These are phyloP conservation scores for Coemansia nantahalensis DNA, from an alignment of 192 early-diverging fungal species.

Conservation along the genomic window DNA sequence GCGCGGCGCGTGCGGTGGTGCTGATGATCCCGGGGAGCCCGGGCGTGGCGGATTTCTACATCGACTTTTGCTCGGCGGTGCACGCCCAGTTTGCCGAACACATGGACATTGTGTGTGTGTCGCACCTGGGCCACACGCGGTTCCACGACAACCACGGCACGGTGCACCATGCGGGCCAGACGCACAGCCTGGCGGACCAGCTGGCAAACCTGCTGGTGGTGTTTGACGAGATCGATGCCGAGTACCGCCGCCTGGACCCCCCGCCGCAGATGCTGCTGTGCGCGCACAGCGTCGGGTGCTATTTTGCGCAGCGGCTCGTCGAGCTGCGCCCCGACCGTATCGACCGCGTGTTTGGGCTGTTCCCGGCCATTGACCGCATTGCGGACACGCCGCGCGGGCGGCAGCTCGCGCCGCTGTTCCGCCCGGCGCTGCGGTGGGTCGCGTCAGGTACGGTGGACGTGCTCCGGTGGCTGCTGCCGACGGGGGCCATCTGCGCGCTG, in stretches of 20 bases:
- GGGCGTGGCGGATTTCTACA: constrained; percentile 80
- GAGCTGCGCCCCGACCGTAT: constrained; percentile 62
- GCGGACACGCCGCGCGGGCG: constrained; percentile 73
- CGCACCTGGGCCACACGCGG: constrained; percentile 44
- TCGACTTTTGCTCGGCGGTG: constrained; percentile 62
- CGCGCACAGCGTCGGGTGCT: constrained; percentile 37
- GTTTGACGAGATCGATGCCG: constrained; percentile 33
- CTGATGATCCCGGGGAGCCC: constrained; percentile 74
- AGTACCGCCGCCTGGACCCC: constrained; percentile 2
- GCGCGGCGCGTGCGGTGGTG: constrained; percentile 30
- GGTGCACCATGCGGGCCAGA: constrained; percentile 9
- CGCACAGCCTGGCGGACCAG: constrained; percentile 30
- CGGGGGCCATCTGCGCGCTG: constrained; percentile 13
- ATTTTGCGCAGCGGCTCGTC: constrained; percentile 54
- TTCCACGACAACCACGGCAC: constrained; percentile 38
- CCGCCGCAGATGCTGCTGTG: constrained; percentile 22
- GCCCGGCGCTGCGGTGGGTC: constrained; percentile 25
- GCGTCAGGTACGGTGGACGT: constrained; percentile 36
- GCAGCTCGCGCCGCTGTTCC: constrained; percentile 47
- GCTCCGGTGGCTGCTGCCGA: constrained; percentile 33
- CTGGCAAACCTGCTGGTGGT: constrained; percentile 28
- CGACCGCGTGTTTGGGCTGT: constrained; percentile 65
- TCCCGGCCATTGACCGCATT: constrained; percentile 79
- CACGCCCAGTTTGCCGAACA: constrained; percentile 47
- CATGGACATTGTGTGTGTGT: constrained; percentile 64